Base-by-base conservation (phyloP, 305 asterid genomes). In the Euphrasia arctica region DNA sequence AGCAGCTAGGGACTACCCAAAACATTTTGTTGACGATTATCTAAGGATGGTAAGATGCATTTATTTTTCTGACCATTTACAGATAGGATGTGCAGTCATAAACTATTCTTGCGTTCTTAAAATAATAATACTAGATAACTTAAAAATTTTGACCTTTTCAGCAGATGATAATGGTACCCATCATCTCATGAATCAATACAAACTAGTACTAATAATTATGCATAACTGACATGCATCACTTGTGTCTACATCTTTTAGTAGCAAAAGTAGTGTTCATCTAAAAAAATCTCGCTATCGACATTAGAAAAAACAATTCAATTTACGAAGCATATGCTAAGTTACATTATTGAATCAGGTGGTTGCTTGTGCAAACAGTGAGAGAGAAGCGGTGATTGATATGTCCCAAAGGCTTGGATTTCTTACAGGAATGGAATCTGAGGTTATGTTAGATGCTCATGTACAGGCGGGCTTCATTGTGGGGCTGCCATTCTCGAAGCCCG, bases 401-500 rank as follows among this genome's bases (percentile, higher is more conserved):
- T 92, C 98, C 50, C 79, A 69, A 74, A 87, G 85, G 67, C 96
- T 92, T 58, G 98, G 98, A 50, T 92, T 92, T 80, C 95, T 92
- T 60, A 81, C 96, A 3, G 98, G 98, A 49, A 77, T 70, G 74
- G 98, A 92, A 74, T 81, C 97, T 10, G 97, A 92, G 50, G 67
- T 92, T 39, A 89, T 92, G 97, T 51, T 83, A 50, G 97, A 92
- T 9, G 88, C 98, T 31, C 98, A 92, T 64, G 89, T 82, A 69
- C 98, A 92, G 77, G 98, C 98, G 51, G 98, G 95, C 67, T 85
- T 89, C 70, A 82, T 89, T 49, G 97, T 92, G 72, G 98, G 98
- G 58, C 72, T 87, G 73, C 98, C 98, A 41, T 92, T 92, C 72
- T 75, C 96, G 39, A 81, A 80, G 77, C 49, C 54, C 22, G 97